Evolutionary conservation across 805 yeast species (phyloP), one percentile per base, ranked within the genome.

Genomic region (Debaryomyces hansenii): DNA sequence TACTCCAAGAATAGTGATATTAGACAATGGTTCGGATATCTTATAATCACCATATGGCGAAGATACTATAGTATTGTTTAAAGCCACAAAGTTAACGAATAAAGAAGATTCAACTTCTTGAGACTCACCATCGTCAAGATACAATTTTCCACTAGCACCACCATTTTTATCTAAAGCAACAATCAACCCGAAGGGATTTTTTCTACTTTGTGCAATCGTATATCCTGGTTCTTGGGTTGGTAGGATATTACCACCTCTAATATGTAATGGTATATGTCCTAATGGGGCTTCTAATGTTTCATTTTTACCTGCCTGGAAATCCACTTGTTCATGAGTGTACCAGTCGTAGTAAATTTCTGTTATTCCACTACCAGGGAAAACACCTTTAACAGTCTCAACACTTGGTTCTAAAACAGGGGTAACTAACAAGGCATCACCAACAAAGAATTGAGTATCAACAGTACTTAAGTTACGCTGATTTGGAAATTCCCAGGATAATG

Each of bases 351-450:
- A 60, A 16, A 59, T 53, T 35, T 56, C 64, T 21, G 48, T 41
- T 6, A 20, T 43, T n/a, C 52, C 53, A 15, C 52, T 41, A 15
- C 54, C 56, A 11, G 64, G 64, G 53, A 59, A 60, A 20, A 52
- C 48, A 42, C 64, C 64, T 14, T 60, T 51, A 31, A 50, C 53
- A 5, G 41, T 44, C 5, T 45, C 37, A 5, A 54, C 63, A 15
- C 58, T 58, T 21, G 57, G 60, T 42, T 58, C 53, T 41, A 60
- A 53, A 4, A 59, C 64, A 16, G 64, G 64, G n/a, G 60, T 57
- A 16, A 60, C 63, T 6, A 60, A 24, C 21, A 60, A 48, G 6
- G 59, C 60, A 36, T 57, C 61, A 36, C 64, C 64, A 37, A 60
- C 62, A 41, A 60, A 57, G 42, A 60, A 56, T 42, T 60, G 64